phyloP scores from a whole-genome alignment of 1,284 basidiomycete species.

The Sporisorium iseilematis-ciliati region DNA sequence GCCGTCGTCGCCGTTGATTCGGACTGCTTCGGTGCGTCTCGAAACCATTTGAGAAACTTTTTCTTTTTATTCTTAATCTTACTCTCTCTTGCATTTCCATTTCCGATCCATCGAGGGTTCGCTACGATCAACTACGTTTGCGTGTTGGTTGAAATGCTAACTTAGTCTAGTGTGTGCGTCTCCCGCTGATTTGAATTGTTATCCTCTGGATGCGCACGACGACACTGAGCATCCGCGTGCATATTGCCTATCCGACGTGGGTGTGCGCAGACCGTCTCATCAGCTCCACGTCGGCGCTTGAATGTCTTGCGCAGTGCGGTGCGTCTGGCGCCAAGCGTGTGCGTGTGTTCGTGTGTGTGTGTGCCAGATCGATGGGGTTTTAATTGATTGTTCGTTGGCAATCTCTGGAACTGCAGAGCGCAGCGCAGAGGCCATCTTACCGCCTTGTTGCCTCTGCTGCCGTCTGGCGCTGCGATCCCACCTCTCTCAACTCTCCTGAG shows the following conservation, averaged over 20 bases:
- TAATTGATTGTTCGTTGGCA: constrained; percentile 9
- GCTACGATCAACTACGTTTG: background rate
- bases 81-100: background rate
- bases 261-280: constrained; percentile 17
- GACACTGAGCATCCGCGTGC: constrained; percentile 28
- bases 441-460: background rate
- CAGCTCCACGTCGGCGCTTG: constrained; percentile 16
- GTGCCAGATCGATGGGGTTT: constrained; percentile 21
- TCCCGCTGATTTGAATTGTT: too few relatives aligned
- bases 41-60: constrained; percentile 6
- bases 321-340: constrained; percentile 14
- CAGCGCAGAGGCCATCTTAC: constrained; percentile 33
- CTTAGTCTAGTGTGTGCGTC: constrained; percentile 7
- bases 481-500: background rate
- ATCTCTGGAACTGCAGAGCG: background rate
- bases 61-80: background rate
- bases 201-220: constrained; percentile 3
- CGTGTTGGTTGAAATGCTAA: constrained; percentile 1
- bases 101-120: constrained; percentile 7
- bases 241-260: constrained; percentile 3
- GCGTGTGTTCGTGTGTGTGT: too few relatives aligned
- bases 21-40: constrained; percentile 27
- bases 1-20: constrained; percentile 15
- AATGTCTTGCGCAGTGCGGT: constrained; percentile 3
- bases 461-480: constrained; percentile 1